Evolutionary conservation across 768 basidiomycete species (phyloP).

Genomic region (Russula abietina): DNA sequence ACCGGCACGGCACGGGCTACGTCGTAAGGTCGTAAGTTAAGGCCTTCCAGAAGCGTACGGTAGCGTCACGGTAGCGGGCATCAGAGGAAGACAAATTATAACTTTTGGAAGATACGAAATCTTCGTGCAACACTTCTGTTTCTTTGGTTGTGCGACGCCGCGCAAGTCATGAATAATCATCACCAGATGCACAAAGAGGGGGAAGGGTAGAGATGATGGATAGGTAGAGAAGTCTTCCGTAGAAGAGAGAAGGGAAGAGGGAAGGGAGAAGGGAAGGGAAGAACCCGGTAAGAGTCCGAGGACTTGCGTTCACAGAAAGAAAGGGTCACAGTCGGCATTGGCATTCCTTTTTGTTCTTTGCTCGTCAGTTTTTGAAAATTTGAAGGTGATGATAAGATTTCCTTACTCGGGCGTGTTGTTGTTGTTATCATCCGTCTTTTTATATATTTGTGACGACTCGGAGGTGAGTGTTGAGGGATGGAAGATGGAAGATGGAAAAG

Average conservation of each 20-base stretch:
- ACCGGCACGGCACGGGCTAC: too few relatives aligned
- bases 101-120: neutral
- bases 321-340: neutral
- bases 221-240: neutral
- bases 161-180: neutral
- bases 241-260: neutral
- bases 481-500: neutral
- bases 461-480: neutral
- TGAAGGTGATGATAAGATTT: neutral
- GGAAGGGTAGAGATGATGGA: too few relatives aligned
- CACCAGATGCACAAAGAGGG: neutral
- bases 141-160: too few relatives aligned
- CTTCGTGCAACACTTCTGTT: neutral
- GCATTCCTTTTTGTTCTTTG: neutral
- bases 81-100: slow-evolving; percentile 1
- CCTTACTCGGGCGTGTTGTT: neutral
- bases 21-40: neutral
- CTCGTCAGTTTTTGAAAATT: neutral
- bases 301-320: neutral
- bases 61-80: too few relatives aligned
- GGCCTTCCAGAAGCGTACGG: neutral
- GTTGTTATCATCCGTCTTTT: neutral
- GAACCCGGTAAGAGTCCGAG: neutral
- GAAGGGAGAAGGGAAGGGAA: neutral
- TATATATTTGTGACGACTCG: neutral